Evolutionary conservation across 331 rosid species (phyloP), one percentile per base, ranked within the genome.

Genomic region (Pyrus hybrid): DNA sequence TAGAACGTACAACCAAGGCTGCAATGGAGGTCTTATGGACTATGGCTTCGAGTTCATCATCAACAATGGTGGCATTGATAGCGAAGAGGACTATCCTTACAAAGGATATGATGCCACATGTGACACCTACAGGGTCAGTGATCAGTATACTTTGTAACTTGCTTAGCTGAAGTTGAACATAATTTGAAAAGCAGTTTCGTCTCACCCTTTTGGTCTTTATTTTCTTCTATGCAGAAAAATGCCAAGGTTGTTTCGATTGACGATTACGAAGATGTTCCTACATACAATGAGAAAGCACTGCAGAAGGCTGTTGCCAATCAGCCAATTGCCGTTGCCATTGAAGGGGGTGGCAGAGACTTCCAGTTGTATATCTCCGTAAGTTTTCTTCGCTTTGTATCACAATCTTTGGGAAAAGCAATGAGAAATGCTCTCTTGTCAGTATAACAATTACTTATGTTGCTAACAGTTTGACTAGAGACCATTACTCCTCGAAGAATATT

Each of bases 11-110:
- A 92, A 95, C 26, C 83, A 85, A 80, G 99, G 99, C 70, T 95
- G 99, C 83, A 86, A 89, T 83, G 99, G 99, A 2, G 99, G 98
- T 22, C 86, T 95, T 26, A 95, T 95, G 99, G 99, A 95, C 80
- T 86, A 92, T 13, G 99, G 78, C 49, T 95, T 87, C 33, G 86
- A 95, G 51, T 95, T 95, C 86, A 92, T 95, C 75, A 92, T 95
- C 61, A 73, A 81, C 13, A 95, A 95, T 63, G 99, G 99, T 7
- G 99, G 99, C 63, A 88, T 95, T 70, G 99, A 95, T 71, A 41
- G 87, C 0, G 99, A 95, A 9, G 91, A 86, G 22, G 99, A 95
- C 88, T 95, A 95, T 62, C 96, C 99, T 64, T 95, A 95, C 79
- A 25, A 14, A 2, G 98, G 71, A 56, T 10, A 16, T 60, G 98